Conservation (phyloP, 805 yeast species). For the Barnettozyma botsteinii region DNA sequence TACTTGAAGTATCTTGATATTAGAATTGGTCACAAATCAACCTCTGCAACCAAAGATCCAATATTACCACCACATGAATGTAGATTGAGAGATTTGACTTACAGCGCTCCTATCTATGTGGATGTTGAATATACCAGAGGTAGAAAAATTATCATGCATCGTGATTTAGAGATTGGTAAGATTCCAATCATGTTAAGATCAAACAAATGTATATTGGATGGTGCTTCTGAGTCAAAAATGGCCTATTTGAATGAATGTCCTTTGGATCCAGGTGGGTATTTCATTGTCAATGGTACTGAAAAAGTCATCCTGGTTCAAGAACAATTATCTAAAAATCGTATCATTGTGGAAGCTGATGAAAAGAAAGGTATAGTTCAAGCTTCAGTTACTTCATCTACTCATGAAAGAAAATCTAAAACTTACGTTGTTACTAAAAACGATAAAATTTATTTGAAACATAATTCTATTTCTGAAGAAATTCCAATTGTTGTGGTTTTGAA, state of each 20-base stretch:
- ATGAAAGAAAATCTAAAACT: slow-evolving; percentile 95
- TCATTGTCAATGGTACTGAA: slow-evolving; percentile 96
- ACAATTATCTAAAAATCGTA: slow-evolving; percentile 93
- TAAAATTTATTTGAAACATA: slow-evolving; percentile 86
- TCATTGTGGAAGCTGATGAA: slow-evolving; percentile 95
- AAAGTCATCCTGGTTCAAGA: slow-evolving; percentile 96
- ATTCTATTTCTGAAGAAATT: slow-evolving; percentile 90
- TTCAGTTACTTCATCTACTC: slow-evolving; percentile 95
- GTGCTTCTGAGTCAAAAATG: slow-evolving; percentile 76
- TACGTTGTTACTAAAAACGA: slow-evolving; percentile 91
- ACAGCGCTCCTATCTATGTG: slow-evolving; percentile 91
- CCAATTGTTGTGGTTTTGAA: slow-evolving; percentile 91
- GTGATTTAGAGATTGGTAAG: slow-evolving; percentile 90
- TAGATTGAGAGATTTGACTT: slow-evolving; percentile 87
- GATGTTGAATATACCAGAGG: slow-evolving; percentile 98
- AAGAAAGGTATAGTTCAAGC: slow-evolving; percentile 94
- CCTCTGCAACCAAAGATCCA: slow-evolving; percentile 49
- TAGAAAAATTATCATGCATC: slow-evolving; percentile 80
- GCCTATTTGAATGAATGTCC: slow-evolving; percentile 92
- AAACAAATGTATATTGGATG: slow-evolving; percentile 81
- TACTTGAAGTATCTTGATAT: slow-evolving; percentile 90
- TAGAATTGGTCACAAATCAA: slow-evolving; percentile 77
- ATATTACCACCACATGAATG: slow-evolving; percentile 90
- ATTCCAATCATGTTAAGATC: slow-evolving; percentile 99
- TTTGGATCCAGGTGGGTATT: slow-evolving; percentile 97